Base-by-base conservation (phyloP, 176 grass and related monocot species). In the Aegilops speltoides region DNA sequence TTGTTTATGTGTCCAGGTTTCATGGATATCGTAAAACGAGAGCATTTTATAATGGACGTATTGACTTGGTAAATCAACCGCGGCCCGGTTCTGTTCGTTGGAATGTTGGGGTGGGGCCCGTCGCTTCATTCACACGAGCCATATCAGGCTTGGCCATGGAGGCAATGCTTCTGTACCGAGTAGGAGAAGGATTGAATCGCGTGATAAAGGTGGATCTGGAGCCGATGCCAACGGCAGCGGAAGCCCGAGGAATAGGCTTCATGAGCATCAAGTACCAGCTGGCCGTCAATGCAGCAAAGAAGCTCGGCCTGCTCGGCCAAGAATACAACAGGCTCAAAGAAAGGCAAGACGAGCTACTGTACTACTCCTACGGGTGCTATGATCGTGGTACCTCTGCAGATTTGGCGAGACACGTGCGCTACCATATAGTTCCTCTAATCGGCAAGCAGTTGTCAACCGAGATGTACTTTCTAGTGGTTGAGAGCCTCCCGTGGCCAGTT, bases 351-450 rank as follows among this genome's bases (percentile, higher is more conserved):
- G 41, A 80, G 12, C 1, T 23, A 12, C 7, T 6, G 3, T 76
- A 78, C 69, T 88, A 28, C 64, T 7, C 40, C 33, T 73, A 68
- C 0, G 66, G 11, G 22, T 36, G 8, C 8, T 2, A 2, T 6
- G 9, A 0, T 14, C 1, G 12, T 20, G 0, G 0, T 29, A 40
- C 11, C 43, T 12, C 11, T 1, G 0, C 0, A 4, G 0, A 5
- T 3, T 59, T 72, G 19, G 1, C 0, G 0, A 0, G 0, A 4
- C 6, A 38, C 1, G 0, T 38, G 3, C 0, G 0, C 5, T 0
- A 0, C 0, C 0, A 1, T 4, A 0, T 37, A 40, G 0, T 1
- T 84, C 3, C 8, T 24, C n/a, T 3, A 22, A 37, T 80, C 0
- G 0, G 1, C 0, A 3, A 4, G 10, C 8, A 6, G 4, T 8